Evolutionary conservation across 306 rosid genomes (phyloP), one percentile per base, ranked within the genome.

Genomic region (Oxytropis ochrocephala): DNA sequence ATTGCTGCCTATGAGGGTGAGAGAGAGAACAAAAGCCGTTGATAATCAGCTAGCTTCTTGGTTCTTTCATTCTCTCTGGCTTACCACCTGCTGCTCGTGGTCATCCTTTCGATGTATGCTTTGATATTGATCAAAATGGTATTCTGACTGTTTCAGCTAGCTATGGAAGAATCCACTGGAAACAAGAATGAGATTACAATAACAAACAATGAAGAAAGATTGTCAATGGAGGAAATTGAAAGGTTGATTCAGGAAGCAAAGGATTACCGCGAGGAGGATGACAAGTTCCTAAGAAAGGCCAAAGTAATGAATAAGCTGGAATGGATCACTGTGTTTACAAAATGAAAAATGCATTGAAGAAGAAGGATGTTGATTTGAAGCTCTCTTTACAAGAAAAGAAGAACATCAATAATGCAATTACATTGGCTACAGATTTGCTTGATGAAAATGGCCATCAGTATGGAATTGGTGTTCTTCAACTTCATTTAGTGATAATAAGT

Each of bases 1-100:
- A 74, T 83, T 21, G 14, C 36, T 1, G 85, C 84, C 3, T 84
- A 71, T 14, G 91, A 87, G 67, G 87, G 91, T 5, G 89, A 87
- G 75, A 81, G 91, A 19, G 50, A n/a, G n/a, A n/a, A n/a, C 84
- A 3, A 73, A 66, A 58, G 72, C 78, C 0, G 41, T 1, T 11
- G 60, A 52, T n/a, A n/a, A n/a, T n/a, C 7, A 52, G 27, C 60
- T 80, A 86, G 36, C 35, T 81, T 74, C 43, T 86, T 0, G 90
- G 85, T 0, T 69, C 42, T 10, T 85, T 82, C 8, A 4, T 0
- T 0, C 59, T 71, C 59, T 76, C 61, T 0, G 76, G 68, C 3
- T 38, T 74, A 44, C 85, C 90, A 8, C 57, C 58, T 0, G 85
- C 81, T 3, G 78, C 83, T 1, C 58, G 86, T 2, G 84, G 79